Evolutionary conservation across 2,329 filamentous ascomycete species (phyloP).

Genomic region (Anisogramma anomala): DNA sequence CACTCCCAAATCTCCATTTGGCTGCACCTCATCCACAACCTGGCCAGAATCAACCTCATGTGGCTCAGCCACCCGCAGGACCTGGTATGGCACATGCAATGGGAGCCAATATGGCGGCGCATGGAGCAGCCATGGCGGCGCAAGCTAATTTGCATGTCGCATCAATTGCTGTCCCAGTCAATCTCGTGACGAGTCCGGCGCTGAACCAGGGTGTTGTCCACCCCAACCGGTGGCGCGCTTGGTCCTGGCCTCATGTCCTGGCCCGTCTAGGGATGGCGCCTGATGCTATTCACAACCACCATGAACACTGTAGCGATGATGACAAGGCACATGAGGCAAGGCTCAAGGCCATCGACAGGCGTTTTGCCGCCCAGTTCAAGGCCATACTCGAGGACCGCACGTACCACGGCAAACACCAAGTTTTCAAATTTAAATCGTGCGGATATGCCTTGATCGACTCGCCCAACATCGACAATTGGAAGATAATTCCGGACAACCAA

Average conservation of each 20-base stretch:
- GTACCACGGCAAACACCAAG: constrained; percentile 22
- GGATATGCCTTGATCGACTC: constrained; percentile 42
- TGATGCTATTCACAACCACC: constrained; percentile 10
- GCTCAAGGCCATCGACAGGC: neutral
- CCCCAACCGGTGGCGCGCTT: constrained; percentile 18
- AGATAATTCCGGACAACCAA: constrained; percentile 21
- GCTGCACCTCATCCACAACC: too few species aligned
- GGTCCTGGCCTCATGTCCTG: constrained; percentile 32
- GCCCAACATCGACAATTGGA: constrained; percentile 26
- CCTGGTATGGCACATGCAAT: too few species aligned
- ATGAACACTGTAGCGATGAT: neutral
- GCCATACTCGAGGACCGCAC: constrained; percentile 19
- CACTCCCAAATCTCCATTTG: neutral
- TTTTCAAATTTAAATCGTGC: constrained; percentile 46
- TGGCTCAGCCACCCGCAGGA: too few species aligned
- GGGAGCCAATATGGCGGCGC: too few species aligned
- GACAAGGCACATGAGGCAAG: neutral
- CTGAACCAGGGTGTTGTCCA: too few species aligned
- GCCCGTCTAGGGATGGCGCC: constrained; percentile 30
- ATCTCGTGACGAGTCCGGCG: too few species aligned
- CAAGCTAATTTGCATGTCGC: too few species aligned
- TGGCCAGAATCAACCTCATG: too few species aligned
- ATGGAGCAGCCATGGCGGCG: too few species aligned
- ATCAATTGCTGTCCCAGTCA: too few species aligned
- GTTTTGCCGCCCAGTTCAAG: constrained; percentile 15